Base-by-base conservation (phyloP, 305 asterid species). In the Salvia sclarea region DNA sequence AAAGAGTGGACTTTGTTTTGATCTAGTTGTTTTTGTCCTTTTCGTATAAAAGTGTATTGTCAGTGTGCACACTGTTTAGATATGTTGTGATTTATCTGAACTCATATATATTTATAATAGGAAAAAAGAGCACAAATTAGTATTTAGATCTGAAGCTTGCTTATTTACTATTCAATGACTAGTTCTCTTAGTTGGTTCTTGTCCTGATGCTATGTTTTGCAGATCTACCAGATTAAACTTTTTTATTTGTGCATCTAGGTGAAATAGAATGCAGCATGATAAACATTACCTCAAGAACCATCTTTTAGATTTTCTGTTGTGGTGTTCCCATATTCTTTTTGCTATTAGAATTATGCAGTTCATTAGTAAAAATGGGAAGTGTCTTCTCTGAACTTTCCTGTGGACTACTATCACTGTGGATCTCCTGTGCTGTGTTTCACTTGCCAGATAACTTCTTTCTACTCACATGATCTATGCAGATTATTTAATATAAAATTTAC, bases 401-500 rank as follows among this genome's bases (percentile, higher is more conserved):
- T 37, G 30, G 40, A 17, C 31, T n/a, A 16, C 12, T n/a, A 13
- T 45, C 16, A 22, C 44, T 41, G 17, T 44, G 25, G 60, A 18
- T 44, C 21, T 44, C 53, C 17, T 17, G 4, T 6, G 53, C 52
- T 45, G 13, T 35, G 6, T 30, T 5, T 69, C 40, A 13, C 50
- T 60, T 50, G 40, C 41, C 37, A 41, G 41, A 41, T 38, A 40
- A 12, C 21, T 2, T 61, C 40, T 44, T 66, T 49, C 30, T 47
- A 12, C 44, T 2, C 37, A 28, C 30, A n/a, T 14, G 53, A 37
- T 11, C 25, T 49, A 65, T 67, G 63, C 16, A 48, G 28, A 62
- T 58, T 56, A 18, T 52, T 75, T 44, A 59, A 62, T 68, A 71
- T 52, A 40, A 41, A 41, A 40, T 55, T 31, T 48, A 9, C 13